Conservation (phyloP, 116 monocot genomes). For the Zostera marina region DNA sequence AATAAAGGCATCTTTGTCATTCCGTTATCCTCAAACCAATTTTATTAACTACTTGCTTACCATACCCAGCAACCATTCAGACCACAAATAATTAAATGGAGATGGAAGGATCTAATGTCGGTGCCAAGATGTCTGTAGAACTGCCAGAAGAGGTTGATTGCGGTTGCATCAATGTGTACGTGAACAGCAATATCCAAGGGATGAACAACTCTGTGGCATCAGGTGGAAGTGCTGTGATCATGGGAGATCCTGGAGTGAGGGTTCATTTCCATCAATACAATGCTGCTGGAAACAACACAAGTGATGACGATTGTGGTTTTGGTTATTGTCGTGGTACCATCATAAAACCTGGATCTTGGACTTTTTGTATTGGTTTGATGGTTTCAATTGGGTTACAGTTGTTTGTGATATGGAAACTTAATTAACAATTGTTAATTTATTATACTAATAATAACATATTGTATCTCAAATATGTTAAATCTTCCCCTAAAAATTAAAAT, state of each 20-base stretch:
- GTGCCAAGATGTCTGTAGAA: conserved; percentile 10
- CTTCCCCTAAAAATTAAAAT: too few relatives aligned
- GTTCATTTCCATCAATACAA: conserved; percentile 1
- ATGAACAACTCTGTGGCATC: conserved; percentile 11
- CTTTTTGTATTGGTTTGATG: not conserved
- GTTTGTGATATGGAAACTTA: not conserved
- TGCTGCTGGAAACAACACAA: not conserved
- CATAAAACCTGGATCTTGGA: not conserved
- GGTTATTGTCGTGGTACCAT: not conserved
- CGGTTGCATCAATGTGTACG: conserved; percentile 11
- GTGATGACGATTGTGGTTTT: not conserved
- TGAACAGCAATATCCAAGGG: conserved; percentile 24
- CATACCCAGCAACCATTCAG: not conserved
- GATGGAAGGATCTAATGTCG: conserved; percentile 10
- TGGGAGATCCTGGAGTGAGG: conserved; percentile 15
- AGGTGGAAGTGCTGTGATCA: conserved; percentile 15
- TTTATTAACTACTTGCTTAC: not conserved
- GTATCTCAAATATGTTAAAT: too few relatives aligned
- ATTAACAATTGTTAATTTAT: too few relatives aligned
- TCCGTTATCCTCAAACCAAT: too few relatives aligned
- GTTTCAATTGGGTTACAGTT: conserved; percentile 1
- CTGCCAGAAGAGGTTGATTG: not conserved
- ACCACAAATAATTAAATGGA: not conserved
- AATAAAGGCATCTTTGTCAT: not conserved
- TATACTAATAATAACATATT: too few relatives aligned